Evolutionary conservation across 192 early-diverging fungal species (phyloP).

Genomic region (Phycomyces nitens): DNA sequence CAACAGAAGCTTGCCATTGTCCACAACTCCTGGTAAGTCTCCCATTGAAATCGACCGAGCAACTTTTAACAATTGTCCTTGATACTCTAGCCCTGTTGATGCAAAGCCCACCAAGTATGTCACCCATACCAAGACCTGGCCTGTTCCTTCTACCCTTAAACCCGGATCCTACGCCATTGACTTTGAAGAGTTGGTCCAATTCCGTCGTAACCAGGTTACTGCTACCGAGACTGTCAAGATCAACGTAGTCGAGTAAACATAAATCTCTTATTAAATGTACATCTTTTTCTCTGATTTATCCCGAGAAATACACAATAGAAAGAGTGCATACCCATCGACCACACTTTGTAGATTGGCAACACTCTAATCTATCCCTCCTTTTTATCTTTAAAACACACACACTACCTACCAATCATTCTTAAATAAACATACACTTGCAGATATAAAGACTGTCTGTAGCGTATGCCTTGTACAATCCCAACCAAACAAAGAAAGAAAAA

Average conservation of each 20-base stretch:
- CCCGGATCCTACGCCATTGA: constrained; percentile 36
- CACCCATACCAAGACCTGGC: constrained; percentile 18
- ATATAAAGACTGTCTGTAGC: too few species aligned
- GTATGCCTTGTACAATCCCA: too few species aligned
- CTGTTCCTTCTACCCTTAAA: constrained; percentile 18
- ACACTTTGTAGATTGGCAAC: too few species aligned
- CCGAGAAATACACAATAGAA: background rate
- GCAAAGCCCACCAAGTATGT: constrained; percentile 20
- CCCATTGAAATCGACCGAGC: background rate
- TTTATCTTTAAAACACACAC: too few species aligned
- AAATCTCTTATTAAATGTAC: background rate
- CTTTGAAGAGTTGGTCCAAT: constrained; percentile 10
- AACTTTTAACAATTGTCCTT: background rate
- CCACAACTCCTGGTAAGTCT: constrained; percentile 9
- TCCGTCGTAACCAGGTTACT: constrained; percentile 13
- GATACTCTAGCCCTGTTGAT: constrained; percentile 15
- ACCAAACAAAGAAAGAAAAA: too few species aligned
- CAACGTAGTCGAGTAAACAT: constrained; percentile 23
- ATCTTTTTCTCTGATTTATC: background rate
- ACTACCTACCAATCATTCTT: too few species aligned
- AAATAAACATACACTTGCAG: too few species aligned
- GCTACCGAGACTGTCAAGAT: constrained; percentile 32
- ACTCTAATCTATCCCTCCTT: too few species aligned
- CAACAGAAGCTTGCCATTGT: constrained; percentile 22
- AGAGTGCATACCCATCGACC: too few species aligned